Evolutionary conservation across 768 basidiomycete species (phyloP).

Genomic region (Amyloporia xantha): DNA sequence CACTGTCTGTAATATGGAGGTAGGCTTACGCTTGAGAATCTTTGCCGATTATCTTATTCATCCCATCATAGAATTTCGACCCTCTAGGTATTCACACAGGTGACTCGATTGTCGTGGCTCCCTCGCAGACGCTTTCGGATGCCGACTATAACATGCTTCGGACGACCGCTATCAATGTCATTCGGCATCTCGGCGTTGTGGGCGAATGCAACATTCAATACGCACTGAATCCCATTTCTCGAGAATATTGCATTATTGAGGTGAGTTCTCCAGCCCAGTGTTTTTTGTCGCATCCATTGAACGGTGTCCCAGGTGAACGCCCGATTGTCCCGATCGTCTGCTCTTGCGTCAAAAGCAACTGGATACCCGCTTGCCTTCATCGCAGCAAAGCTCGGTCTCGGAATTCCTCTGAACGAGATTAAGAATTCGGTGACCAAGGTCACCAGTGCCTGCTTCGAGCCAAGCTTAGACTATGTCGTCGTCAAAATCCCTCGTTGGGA

Average conservation of each 20-base stretch:
- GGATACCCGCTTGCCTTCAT: conserved; percentile 98
- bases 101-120: conserved; percentile 96
- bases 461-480: conserved; percentile 92
- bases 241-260: conserved; percentile 99
- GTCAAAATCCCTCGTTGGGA: conserved; percentile 99
- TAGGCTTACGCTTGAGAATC: conserved; percentile 31
- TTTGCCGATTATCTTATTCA: not conserved
- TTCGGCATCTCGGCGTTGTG: conserved; percentile 95
- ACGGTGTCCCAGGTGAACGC: conserved; percentile 63
- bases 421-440: conserved; percentile 96
- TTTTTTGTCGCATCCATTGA: not conserved
- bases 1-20: conserved; percentile 99
- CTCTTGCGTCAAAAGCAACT: conserved; percentile 96
- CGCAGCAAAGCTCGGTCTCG: conserved; percentile 95
- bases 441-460: conserved; percentile 97
- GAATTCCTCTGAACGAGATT: conserved; percentile 96
- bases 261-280: conserved; percentile 29
- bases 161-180: conserved; percentile 96
- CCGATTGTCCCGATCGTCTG: conserved; percentile 96
- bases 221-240: conserved; percentile 89
- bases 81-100: conserved; percentile 98
- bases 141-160: conserved; percentile 99
- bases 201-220: conserved; percentile 99
- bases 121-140: conserved; percentile 97
- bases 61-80: conserved; percentile 88